Evolutionary conservation across 2,329 filamentous ascomycete species (phyloP).

Genomic region (Penicillium frequentans): DNA sequence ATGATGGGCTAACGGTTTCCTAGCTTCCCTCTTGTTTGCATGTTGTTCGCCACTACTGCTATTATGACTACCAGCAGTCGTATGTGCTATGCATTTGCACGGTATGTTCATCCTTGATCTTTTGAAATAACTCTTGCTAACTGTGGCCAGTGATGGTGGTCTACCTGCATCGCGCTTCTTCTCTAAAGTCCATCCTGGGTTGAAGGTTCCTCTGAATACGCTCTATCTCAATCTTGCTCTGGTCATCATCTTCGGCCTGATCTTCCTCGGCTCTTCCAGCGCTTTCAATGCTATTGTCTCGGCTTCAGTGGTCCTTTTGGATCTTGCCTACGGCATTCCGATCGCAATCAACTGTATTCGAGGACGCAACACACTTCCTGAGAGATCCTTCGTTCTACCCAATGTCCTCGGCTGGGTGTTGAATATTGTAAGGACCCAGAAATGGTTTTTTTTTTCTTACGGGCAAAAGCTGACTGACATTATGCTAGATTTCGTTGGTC

Average conservation of each 20-base stretch:
- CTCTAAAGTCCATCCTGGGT: conserved; percentile 59
- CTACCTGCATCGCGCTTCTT: conserved; percentile 63
- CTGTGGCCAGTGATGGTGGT: conserved; percentile 57
- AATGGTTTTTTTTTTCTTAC: not conserved
- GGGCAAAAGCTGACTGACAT: conserved; percentile 1
- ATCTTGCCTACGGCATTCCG: conserved; percentile 73
- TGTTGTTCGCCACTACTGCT: conserved; percentile 32
- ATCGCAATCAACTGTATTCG: conserved; percentile 68
- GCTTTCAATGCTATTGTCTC: conserved; percentile 73
- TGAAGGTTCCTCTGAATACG: conserved; percentile 67
- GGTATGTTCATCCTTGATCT: conserved; percentile 12
- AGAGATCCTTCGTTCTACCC: conserved; percentile 59
- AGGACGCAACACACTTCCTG: conserved; percentile 65
- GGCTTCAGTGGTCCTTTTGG: conserved; percentile 69
- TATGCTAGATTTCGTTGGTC: conserved; percentile 53
- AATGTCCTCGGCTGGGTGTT: conserved; percentile 58
- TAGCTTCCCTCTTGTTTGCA: conserved; percentile 36
- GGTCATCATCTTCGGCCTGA: conserved; percentile 67
- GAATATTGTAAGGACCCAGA: conserved; percentile 48
- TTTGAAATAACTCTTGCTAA: not conserved
- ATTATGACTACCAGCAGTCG: conserved; percentile 40
- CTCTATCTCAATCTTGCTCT: conserved; percentile 60
- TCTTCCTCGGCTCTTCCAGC: conserved; percentile 66
- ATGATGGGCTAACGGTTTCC: conserved; percentile 9
- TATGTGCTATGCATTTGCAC: conserved; percentile 38